phyloP scores from a whole-genome alignment of 495 filamentous ascomycete species.

The Neurospora sp. region DNA sequence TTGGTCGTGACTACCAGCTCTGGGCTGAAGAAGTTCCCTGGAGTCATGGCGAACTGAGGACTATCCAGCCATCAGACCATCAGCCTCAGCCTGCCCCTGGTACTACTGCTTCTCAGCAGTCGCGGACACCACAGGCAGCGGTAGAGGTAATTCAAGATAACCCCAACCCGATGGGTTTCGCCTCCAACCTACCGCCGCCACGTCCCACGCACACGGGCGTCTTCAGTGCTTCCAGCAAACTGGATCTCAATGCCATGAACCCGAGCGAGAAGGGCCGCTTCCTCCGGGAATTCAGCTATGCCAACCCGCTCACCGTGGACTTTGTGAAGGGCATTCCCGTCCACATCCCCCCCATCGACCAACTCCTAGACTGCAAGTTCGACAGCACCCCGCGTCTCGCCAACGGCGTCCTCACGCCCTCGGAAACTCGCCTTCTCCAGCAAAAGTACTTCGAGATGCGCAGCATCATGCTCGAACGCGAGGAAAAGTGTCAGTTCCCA shows the following conservation, averaged over 20 bases:
- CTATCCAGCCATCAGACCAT: constrained; percentile 2
- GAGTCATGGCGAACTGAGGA: not conserved
- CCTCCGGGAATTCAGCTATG: constrained; percentile 12
- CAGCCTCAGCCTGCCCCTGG: not conserved
- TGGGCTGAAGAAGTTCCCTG: not conserved
- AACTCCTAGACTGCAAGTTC: constrained; percentile 18
- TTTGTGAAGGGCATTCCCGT: constrained; percentile 15
- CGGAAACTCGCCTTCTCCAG: constrained; percentile 26
- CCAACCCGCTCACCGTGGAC: constrained; percentile 13
- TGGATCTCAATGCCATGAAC: not conserved
- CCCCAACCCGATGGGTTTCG: not conserved
- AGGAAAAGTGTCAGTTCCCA: constrained; percentile 23
- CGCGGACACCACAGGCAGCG: not conserved
- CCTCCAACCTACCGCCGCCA: not conserved
- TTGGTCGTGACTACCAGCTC: constrained; percentile 16
- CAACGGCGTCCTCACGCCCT: constrained; percentile 29
- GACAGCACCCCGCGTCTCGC: constrained; percentile 24
- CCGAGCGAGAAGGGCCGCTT: not conserved
- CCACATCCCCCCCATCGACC: constrained; percentile 26
- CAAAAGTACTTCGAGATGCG: constrained; percentile 22
- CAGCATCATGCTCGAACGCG: constrained; percentile 22
- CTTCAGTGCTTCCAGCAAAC: not conserved
- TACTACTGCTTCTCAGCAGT: not conserved
- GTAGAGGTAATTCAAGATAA: not conserved
- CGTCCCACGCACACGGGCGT: not conserved